Conservation (phyloP, 2,329 filamentous ascomycete species). For the Cytospora mali region DNA sequence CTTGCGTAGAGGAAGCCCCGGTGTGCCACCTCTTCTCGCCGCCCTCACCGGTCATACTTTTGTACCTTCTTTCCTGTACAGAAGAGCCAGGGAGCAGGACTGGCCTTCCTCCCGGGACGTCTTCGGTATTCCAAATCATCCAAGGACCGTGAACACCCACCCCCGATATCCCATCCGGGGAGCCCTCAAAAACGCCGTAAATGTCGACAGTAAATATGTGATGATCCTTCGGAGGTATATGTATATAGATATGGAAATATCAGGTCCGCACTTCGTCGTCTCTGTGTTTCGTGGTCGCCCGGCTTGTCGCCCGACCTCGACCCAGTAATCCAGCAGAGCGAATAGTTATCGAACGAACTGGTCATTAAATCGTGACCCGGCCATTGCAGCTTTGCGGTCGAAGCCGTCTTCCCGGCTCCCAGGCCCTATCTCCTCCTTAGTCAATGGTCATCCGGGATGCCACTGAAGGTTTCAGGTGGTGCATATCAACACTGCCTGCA, state of each 20-base stretch:
- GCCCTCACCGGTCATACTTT: background rate
- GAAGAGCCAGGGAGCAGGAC: conserved; percentile 16
- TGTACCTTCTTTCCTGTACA: conserved; percentile 6
- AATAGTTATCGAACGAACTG: conserved; percentile 22
- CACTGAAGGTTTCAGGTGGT: conserved; percentile 58
- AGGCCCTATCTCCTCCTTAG: conserved; percentile 38
- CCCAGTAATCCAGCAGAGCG: conserved; percentile 17
- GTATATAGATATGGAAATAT: conserved; percentile 19
- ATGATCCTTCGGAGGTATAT: conserved; percentile 17
- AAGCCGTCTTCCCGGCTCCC: background rate
- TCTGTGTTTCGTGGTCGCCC: conserved; percentile 26
- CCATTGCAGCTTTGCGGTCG: conserved; percentile 4
- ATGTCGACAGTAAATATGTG: conserved; percentile 15
- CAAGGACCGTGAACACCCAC: conserved; percentile 20
- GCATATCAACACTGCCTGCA: conserved; percentile 56
- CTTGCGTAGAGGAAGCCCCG: conserved; percentile 7
- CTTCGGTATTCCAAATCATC: conserved; percentile 11
- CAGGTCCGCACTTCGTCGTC: conserved; percentile 26
- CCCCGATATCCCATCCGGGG: conserved; percentile 15
- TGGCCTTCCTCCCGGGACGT: conserved; percentile 13
- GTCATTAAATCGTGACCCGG: conserved; percentile 25
- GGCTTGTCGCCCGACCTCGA: conserved; percentile 18
- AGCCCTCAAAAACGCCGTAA: conserved; percentile 26
- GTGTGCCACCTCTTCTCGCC: background rate
- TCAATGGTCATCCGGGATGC: conserved; percentile 65